phyloP scores from a whole-genome alignment of 176 grass and related monocot species.

The Coix lacrymajobi region DNA sequence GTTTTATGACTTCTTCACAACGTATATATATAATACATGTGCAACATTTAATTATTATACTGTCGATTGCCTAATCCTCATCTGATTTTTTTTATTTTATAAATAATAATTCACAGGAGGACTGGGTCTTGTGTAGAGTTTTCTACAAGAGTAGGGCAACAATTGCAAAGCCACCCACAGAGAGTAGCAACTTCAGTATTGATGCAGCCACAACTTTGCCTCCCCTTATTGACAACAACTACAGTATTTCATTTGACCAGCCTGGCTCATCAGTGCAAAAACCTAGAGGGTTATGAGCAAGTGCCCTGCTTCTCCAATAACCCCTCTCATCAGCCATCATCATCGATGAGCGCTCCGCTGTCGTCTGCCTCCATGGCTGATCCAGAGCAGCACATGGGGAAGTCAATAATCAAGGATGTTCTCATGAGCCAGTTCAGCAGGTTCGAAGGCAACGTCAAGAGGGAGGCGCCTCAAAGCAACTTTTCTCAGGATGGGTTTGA shows the following conservation, averaged over 20 bases:
- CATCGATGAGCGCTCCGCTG: conserved; percentile 15
- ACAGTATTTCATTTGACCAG: conserved; percentile 60
- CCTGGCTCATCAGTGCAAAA: conserved; percentile 26
- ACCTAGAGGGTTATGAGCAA: conserved; percentile 70
- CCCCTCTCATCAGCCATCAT: conserved; percentile 26
- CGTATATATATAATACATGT: neutral
- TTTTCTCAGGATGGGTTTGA: conserved; percentile 61
- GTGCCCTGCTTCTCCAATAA: conserved; percentile 96
- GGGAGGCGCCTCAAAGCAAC: conserved; percentile 41
- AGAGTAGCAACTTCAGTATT: conserved; percentile 35
- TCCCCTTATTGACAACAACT: conserved; percentile 71
- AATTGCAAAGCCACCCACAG: conserved; percentile 30
- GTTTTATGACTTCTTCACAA: neutral
- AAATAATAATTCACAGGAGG: conserved; percentile 42
- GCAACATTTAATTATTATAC: neutral
- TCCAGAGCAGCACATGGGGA: conserved; percentile 30
- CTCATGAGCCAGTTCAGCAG: conserved; percentile 55
- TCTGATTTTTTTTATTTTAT: neutral
- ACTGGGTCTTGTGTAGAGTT: conserved; percentile 90
- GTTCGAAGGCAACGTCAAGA: conserved; percentile 67
- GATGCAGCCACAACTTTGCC: conserved; percentile 55
- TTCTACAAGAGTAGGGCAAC: conserved; percentile 76
- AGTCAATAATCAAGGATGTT: conserved; percentile 44
- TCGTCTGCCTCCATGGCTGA: conserved; percentile 9
- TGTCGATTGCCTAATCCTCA: neutral